A percentile compares a stretch with the other conserved stretches of the same genome.
These are phyloP conservation scores for Daldinia grandis DNA, from an alignment of 495 filamentous ascomycete species.

Conservation along the genomic window DNA sequence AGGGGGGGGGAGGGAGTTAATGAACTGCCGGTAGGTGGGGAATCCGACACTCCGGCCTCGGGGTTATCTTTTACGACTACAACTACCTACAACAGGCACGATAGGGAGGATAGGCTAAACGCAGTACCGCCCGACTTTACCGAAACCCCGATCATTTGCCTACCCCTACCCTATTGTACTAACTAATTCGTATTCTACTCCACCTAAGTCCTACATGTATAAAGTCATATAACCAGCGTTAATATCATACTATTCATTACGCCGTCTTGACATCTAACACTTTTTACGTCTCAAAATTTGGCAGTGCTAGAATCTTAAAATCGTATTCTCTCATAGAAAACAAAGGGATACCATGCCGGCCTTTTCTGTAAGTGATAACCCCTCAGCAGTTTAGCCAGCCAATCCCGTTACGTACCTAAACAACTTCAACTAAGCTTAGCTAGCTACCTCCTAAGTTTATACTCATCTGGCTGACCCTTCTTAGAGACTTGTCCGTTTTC, in stretches of 20 bases:
- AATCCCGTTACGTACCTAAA: neutral
- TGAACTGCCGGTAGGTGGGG: constrained; percentile 41
- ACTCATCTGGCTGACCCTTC: neutral
- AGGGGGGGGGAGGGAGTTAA: constrained; percentile 10
- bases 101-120: constrained; percentile 26
- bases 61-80: constrained; percentile 12
- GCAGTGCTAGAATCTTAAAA: neutral
- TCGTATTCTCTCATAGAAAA: neutral
- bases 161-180: neutral
- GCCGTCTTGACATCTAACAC: neutral
- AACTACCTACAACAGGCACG: neutral
- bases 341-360: constrained; percentile 26
- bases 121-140: constrained; percentile 36
- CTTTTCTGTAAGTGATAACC: constrained; percentile 32
- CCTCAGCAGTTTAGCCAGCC: constrained; percentile 16
- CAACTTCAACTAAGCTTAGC: neutral
- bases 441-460: neutral
- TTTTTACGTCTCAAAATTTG: neutral
- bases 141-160: constrained; percentile 33
- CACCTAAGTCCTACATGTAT: constrained; percentile 1
- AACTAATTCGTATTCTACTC: neutral
- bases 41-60: constrained; percentile 37
- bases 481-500: constrained; percentile 81
- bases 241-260: neutral
- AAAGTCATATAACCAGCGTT: neutral